Conservation (phyloP, 1,139 yeast genomes). For the Candida gigantensis region DNA sequence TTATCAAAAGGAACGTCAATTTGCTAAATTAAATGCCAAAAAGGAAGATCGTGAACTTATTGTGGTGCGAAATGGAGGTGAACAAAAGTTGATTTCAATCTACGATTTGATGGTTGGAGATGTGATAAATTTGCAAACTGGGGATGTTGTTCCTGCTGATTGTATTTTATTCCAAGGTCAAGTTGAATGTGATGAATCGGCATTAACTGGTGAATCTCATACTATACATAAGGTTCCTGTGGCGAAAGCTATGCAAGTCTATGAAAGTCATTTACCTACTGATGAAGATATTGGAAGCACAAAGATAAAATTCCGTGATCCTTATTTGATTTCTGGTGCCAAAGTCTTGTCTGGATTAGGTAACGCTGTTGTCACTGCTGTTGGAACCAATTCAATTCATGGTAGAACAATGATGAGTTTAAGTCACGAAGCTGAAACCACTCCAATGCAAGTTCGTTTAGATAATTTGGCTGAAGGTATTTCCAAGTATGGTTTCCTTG, state of each 20-base stretch:
- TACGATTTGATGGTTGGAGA: conserved; percentile 87
- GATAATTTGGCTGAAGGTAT: conserved; percentile 87
- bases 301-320: conserved; percentile 56
- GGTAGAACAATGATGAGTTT: conserved; percentile 89
- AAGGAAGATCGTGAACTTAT: conserved; percentile 83
- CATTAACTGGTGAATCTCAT: conserved; percentile 91
- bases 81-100: conserved; percentile 67
- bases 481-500: conserved; percentile 87
- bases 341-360: conserved; percentile 86
- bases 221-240: conserved; percentile 71
- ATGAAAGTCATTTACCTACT: conserved; percentile 28
- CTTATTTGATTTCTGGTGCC: conserved; percentile 90
- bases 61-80: conserved; percentile 77
- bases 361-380: conserved; percentile 81
- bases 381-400: conserved; percentile 84
- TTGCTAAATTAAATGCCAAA: conserved; percentile 80
- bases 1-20: conserved; percentile 94
- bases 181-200: conserved; percentile 88
- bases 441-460: conserved; percentile 87
- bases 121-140: conserved; percentile 78
- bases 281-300: conserved; percentile 54
- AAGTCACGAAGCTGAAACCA: conserved; percentile 71
- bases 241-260: conserved; percentile 41
- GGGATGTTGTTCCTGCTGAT: conserved; percentile 93
- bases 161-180: conserved; percentile 74